Conservation (phyloP, 495 filamentous ascomycete genomes). For the Elasticomyces elasticus region DNA sequence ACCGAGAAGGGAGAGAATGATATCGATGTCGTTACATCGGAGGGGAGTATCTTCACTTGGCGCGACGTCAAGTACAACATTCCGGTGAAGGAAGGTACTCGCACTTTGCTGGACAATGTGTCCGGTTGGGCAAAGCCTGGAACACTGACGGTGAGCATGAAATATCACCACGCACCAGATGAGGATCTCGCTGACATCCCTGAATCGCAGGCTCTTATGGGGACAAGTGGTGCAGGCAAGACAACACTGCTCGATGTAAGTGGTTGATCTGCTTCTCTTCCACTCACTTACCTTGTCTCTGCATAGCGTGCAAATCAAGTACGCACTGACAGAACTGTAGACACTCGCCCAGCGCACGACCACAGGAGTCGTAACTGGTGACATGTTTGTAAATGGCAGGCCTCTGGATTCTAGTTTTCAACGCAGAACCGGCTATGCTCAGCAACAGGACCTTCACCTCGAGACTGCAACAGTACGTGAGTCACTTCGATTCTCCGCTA, state of each 20-base stretch:
- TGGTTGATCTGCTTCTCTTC: too few species aligned
- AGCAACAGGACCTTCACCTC: slow-evolving; percentile 30
- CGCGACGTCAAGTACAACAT: slow-evolving; percentile 22
- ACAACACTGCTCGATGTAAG: slow-evolving; percentile 29
- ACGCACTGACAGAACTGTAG: too few species aligned
- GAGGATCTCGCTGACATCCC: too few species aligned
- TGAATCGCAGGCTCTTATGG: slow-evolving; percentile 32
- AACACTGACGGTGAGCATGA: slow-evolving; percentile 23
- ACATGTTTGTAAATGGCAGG: slow-evolving; percentile 27
- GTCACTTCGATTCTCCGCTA: slow-evolving; percentile 27
- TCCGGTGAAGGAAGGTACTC: slow-evolving; percentile 16
- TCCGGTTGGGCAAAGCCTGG: slow-evolving; percentile 28
- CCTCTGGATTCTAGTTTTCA: slow-evolving; percentile 27
- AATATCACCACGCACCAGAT: too few species aligned
- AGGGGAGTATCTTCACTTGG: slow-evolving; percentile 22
- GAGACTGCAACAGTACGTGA: slow-evolving; percentile 27
- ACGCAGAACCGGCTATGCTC: slow-evolving; percentile 27
- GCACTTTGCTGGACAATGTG: slow-evolving; percentile 23
- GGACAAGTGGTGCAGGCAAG: slow-evolving; percentile 28
- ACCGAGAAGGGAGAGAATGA: slow-evolving; percentile 3
- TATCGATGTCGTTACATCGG: slow-evolving; percentile 13
- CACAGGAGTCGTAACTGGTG: slow-evolving; percentile 27
- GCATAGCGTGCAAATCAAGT: too few species aligned
- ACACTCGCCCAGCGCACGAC: slow-evolving; percentile 27
- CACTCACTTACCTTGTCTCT: too few species aligned